Conservation (phyloP, 805 yeast species). For the Yarrowia sp. region DNA sequence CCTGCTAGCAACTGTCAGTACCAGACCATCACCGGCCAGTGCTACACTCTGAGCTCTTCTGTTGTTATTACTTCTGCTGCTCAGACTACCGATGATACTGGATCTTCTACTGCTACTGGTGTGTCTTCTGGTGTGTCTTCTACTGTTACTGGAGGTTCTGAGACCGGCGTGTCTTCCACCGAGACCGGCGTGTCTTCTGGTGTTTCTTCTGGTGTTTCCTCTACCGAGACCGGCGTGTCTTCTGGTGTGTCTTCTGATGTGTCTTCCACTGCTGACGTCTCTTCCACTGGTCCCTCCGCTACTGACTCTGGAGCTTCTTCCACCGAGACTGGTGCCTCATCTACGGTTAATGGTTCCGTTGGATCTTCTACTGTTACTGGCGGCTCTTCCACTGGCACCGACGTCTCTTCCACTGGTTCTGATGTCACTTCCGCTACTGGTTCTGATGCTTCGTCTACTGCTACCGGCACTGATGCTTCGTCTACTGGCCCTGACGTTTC, state of each 20-base stretch:
- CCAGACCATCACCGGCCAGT: conserved; percentile 3
- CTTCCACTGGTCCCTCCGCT: neutral
- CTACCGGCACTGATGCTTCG: too few relatives aligned
- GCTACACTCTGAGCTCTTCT: neutral
- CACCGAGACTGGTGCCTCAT: neutral
- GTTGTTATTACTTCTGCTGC: neutral
- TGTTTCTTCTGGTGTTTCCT: too few relatives aligned
- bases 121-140: neutral
- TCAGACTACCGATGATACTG: neutral
- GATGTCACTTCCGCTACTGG: neutral
- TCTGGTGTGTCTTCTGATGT: too few relatives aligned
- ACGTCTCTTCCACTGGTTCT: neutral
- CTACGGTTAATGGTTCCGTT: neutral
- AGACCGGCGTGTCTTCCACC: too few relatives aligned
- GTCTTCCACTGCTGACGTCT: too few relatives aligned
- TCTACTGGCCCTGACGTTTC: too few relatives aligned
- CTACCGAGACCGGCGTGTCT: neutral
- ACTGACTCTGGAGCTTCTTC: too few relatives aligned
- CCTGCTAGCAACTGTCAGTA: neutral
- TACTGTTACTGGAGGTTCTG: too few relatives aligned
- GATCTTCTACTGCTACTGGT: neutral
- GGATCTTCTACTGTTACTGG: neutral
- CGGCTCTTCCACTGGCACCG: neutral
- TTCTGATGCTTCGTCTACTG: neutral
- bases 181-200: too few relatives aligned